phyloP scores from a whole-genome alignment of 371 early-diverging fungal genomes.

The Syncephalis fuscata region DNA sequence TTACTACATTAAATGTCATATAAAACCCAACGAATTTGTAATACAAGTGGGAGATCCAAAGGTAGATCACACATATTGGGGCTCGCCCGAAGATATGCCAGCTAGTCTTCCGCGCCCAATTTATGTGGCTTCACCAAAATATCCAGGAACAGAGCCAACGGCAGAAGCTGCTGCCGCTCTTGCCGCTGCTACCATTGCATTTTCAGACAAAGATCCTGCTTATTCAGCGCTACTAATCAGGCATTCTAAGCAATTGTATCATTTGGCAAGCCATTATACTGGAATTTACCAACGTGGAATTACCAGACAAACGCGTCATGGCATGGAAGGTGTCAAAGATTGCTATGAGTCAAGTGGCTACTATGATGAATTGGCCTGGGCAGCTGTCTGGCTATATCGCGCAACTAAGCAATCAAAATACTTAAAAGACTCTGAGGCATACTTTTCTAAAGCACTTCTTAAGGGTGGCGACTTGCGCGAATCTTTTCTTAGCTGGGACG shows the following conservation, averaged over 20 bases:
- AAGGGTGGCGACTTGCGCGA: conserved; percentile 1
- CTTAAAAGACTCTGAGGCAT: conserved; percentile 23
- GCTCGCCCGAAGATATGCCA: background rate
- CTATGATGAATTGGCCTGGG: conserved; percentile 36
- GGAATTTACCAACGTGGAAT: conserved; percentile 25
- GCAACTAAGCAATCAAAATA: conserved; percentile 26
- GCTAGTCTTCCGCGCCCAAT: conserved; percentile 8
- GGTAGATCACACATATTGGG: background rate
- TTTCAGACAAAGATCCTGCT: conserved; percentile 22
- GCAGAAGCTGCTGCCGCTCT: conserved; percentile 38
- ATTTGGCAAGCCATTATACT: background rate
- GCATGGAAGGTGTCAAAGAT: conserved; percentile 9
- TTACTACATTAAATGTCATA: conserved; percentile 38
- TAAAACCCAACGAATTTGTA: conserved; percentile 7
- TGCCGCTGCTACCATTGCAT: conserved; percentile 36
- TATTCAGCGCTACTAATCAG: conserved; percentile 20
- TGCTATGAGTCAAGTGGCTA: conserved; percentile 25
- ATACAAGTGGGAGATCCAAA: background rate
- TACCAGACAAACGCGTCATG: conserved; percentile 5
- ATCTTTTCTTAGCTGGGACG: conserved; percentile 26
- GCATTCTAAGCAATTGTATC: conserved; percentile 23
- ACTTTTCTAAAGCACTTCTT: conserved; percentile 24
- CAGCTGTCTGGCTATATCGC: conserved; percentile 41
- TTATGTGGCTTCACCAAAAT: conserved; percentile 20
- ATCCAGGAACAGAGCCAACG: conserved; percentile 34